phyloP scores from a whole-genome alignment of 805 yeast genomes.

The Wickerhamiella musiphila region DNA sequence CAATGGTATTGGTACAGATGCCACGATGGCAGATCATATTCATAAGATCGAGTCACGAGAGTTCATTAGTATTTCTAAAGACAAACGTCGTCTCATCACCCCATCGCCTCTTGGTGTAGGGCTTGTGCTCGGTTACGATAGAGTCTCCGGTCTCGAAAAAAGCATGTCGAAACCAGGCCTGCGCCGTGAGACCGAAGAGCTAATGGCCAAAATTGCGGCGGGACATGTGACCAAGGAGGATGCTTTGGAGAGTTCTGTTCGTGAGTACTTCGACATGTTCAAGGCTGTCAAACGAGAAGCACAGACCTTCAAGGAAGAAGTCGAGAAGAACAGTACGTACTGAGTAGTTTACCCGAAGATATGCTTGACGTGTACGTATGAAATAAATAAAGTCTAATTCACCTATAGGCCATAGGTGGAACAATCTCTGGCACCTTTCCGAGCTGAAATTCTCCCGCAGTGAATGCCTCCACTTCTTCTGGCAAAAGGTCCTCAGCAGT shows the following conservation, averaged over 20 bases:
- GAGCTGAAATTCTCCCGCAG: constrained; percentile 14
- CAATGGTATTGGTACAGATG: constrained; percentile 97
- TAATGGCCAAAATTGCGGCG: constrained; percentile 46
- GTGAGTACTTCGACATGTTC: constrained; percentile 13
- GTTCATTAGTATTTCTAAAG: constrained; percentile 30
- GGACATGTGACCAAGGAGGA: constrained; percentile 35
- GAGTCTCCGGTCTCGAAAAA: constrained; percentile 53
- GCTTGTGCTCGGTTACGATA: constrained; percentile 73
- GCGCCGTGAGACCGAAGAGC: constrained; percentile 55
- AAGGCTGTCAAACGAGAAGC: too few species aligned
- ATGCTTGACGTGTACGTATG: too few species aligned
- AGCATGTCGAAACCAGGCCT: constrained; percentile 80
- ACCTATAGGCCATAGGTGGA: constrained; percentile 20
- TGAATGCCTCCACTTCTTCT: constrained; percentile 30
- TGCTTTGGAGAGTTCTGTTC: constrained; percentile 8
- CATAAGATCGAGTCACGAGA: constrained; percentile 55
- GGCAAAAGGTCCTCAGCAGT: constrained; percentile 27
- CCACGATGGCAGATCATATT: constrained; percentile 96
- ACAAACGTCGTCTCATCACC: constrained; percentile 28
- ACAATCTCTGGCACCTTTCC: constrained; percentile 20
- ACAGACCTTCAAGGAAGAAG: neutral
- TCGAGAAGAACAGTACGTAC: too few species aligned
- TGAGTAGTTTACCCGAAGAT: too few species aligned
- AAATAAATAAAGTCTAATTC: constrained; percentile 1
- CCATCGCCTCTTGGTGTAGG: constrained; percentile 81